Base-by-base conservation (phyloP, 345 rosid genomes). In the Zanthoxylum bungeanum region DNA sequence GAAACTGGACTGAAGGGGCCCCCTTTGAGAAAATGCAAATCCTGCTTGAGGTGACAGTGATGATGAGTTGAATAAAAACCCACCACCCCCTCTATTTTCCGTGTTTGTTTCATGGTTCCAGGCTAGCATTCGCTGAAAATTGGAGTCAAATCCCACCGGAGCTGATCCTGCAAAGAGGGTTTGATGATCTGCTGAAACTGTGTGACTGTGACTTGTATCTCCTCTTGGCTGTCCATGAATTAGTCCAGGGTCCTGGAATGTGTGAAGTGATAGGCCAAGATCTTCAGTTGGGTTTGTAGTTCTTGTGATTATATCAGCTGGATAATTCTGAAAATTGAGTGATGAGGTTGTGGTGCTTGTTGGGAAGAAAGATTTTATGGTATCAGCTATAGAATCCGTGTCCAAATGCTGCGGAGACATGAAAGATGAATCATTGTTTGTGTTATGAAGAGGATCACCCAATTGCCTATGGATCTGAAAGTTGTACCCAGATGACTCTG, bases 1-100 rank as follows among this genome's bases (percentile, higher is more conserved):
- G 44, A 85, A 84, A 80, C 84, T 89, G 96, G 97, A 89, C 92
- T 89, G 97, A 88, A 92, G 91, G 89, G 93, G 77, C 62, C 91
- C 95, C 93, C 95, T 78, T 74, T 79, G 90, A 65, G 82, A 73
- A 46, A 74, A 79, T 46, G 75, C 71, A 36, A 88, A 56, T 52
- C 77, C 77, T 57, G 75, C 83, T 22, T 83, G 85, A 60, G 76
- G 49, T 68, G 84, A 33, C 72, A 83, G 31, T 46, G 75, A 63
- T n/a, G 78, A 73, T n/a, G 83, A 73, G 72, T n/a, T n/a, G n/a
- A n/a, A n/a, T n/a, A n/a, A n/a, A n/a, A n/a, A n/a, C n/a, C n/a
- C n/a, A n/a, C n/a, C 80, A 50, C 75, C 75, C 30, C 68, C 76
- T 81, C 84, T 79, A 66, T 75, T 79, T 53, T 80, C 78, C 27